A percentile compares a stretch with the other conserved stretches of the same genome.
Evolutionary conservation across 169 alveolate species (phyloP).

Genomic region (Plasmodium relictum): DNA sequence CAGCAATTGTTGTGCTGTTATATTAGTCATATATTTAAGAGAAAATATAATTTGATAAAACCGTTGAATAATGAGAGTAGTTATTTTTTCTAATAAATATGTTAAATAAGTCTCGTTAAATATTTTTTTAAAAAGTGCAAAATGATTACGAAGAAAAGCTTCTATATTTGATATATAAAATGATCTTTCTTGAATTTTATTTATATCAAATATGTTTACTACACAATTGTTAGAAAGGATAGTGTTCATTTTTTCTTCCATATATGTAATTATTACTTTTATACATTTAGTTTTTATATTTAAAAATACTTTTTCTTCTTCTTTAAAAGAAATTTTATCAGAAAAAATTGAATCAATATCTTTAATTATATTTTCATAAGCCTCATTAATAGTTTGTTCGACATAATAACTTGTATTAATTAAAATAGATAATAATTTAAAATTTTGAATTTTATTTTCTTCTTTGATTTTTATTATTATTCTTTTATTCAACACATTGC

Average conservation of each 20-base stretch:
- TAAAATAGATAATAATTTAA: slow-evolving; percentile 30
- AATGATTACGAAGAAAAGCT: slow-evolving; percentile 26
- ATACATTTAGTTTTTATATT: slow-evolving; percentile 69
- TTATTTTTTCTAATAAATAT: slow-evolving; percentile 82
- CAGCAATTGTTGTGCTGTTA: slow-evolving; percentile 81
- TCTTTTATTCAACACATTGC: slow-evolving; percentile 62
- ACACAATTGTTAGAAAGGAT: slow-evolving; percentile 34
- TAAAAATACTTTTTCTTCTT: slow-evolving; percentile 52
- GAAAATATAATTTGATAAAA: slow-evolving; percentile 81
- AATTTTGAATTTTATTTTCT: slow-evolving; percentile 20
- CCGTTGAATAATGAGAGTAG: slow-evolving; percentile 79
- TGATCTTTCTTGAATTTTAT: slow-evolving; percentile 27
- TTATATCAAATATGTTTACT: slow-evolving; percentile 40
- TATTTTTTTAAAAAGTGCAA: slow-evolving; percentile 51
- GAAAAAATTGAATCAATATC: slow-evolving; percentile 30
- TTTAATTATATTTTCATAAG: slow-evolving; percentile 33
- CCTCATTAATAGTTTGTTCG: slow-evolving; percentile 46
- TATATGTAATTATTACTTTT: slow-evolving; percentile 39
- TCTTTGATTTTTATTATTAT: slow-evolving; percentile 15
- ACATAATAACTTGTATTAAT: slow-evolving; percentile 69
- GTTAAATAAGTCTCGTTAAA: slow-evolving; percentile 75
- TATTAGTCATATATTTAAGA: slow-evolving; percentile 75
- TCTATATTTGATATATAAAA: slow-evolving; percentile 24
- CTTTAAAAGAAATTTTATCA: slow-evolving; percentile 40
- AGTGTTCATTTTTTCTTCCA: slow-evolving; percentile 30